Base-by-base conservation (phyloP, 1,139 yeast genomes). In the Kazachstania sp. region DNA sequence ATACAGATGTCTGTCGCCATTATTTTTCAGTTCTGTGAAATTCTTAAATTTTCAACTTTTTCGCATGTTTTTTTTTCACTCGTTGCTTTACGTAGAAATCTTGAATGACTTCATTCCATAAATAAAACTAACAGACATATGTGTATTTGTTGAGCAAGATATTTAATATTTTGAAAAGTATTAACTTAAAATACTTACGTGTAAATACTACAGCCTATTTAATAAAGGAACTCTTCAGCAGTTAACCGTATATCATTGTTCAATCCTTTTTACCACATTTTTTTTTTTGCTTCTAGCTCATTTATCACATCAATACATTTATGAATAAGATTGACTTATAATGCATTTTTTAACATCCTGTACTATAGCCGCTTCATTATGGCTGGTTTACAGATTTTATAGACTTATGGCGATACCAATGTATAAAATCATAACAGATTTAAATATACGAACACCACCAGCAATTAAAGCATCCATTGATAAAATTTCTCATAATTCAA, bases 401-500 rank as follows among this genome's bases (percentile, higher is more conserved):
- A 57, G 51, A 45, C 60, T 60, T 47, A 41, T 63, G 34, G 50
- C 56, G 29, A 71, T 76, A 32, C 81, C 86, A 0, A 67, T 77
- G 23, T 72, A 72, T 11, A 68, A 71, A 32, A 69, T 80, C 29
- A 72, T 79, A 45, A 71, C 71, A 51, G 65, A 71, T 13, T 64
- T 81, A 43, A 75, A 77, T 44, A 72, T 81, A 29, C 74, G 73
- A 37, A 72, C 79, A 16, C 86, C 86, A 2, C 72, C 74, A 32
- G 70, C 80, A 5, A 81, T 83, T 0, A 68, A 72, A 45, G 71
- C 80, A 7, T 75, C 82, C 3, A 71, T 81, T 11, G 83, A 78
- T 54, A 71, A 72, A 50, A 73, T 81, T 39, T 71, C 81, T 0
- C 66, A 70, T 35, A 65, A 69, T 15, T 64, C 74, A 4, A 72